Evolutionary conservation across 164 flowering plant species (phyloP).

Genomic region (Cinnamomum micranthum): DNA sequence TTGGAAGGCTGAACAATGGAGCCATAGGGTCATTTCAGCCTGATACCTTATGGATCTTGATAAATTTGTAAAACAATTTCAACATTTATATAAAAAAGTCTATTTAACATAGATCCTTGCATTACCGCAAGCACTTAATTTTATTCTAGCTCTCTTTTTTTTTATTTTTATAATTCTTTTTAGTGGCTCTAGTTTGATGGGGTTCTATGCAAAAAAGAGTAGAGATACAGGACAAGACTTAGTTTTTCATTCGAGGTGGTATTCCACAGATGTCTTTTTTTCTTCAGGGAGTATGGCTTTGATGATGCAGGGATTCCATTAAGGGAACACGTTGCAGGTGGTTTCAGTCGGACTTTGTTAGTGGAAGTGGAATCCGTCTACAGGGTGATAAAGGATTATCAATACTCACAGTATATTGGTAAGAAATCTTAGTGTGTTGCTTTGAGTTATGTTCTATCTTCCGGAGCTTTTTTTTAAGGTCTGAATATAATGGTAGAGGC

Average conservation of each 20-base stretch:
- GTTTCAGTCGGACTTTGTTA: conserved; percentile 94
- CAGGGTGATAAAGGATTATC: conserved; percentile 72
- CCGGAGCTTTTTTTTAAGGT: neutral
- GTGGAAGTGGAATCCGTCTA: conserved; percentile 71
- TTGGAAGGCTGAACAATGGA: too few species aligned
- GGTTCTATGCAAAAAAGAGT: too few species aligned
- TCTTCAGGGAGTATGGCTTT: conserved; percentile 88
- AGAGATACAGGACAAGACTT: too few species aligned
- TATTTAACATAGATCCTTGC: too few species aligned
- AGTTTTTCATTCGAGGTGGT: neutral
- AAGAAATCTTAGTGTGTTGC: conserved; percentile 18
- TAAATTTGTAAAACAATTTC: too few species aligned
- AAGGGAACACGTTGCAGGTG: conserved; percentile 90
- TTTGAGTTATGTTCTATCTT: neutral
- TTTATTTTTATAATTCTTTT: too few species aligned
- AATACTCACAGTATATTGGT: conserved; percentile 91
- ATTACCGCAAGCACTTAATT: too few species aligned
- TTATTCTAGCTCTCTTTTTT: too few species aligned
- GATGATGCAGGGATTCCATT: conserved; percentile 97
- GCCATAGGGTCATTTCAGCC: too few species aligned
- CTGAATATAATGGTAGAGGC: neutral
- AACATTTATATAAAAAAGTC: too few species aligned
- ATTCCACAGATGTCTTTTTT: conserved; percentile 13
- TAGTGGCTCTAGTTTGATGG: too few species aligned
- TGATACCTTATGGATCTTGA: too few species aligned